Conservation (phyloP, 2,329 filamentous ascomycete species). For the Exophiala alcalophila region DNA sequence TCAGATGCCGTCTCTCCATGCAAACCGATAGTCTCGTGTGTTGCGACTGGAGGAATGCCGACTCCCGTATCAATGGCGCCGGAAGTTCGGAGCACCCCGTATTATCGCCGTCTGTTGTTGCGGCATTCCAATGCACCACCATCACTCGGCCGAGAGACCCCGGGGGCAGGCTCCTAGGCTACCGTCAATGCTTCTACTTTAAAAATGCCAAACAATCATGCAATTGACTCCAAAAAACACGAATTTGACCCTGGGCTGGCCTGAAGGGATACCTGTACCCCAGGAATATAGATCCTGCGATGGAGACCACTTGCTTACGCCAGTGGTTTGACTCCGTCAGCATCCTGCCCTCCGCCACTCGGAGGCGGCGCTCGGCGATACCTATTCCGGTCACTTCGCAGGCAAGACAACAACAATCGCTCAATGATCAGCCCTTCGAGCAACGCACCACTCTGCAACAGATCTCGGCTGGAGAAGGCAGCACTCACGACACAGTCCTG, state of each 20-base stretch:
- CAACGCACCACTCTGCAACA: not conserved
- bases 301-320: constrained; percentile 6
- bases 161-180: not conserved
- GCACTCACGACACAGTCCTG: constrained; percentile 55
- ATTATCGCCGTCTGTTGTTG: too few relatives aligned
- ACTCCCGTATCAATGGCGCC: too few relatives aligned
- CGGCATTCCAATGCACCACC: constrained; percentile 18
- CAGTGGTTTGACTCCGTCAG: constrained; percentile 17
- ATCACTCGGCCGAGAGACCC: constrained; percentile 9
- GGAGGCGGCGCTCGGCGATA: constrained; percentile 2
- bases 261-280: not conserved
- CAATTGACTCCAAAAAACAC: constrained; percentile 14
- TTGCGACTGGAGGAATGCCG: too few relatives aligned
- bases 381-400: constrained; percentile 16
- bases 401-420: constrained; percentile 21
- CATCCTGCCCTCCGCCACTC: not conserved
- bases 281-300: not conserved
- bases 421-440: constrained; percentile 10
- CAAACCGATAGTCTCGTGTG: too few relatives aligned
- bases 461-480: not conserved
- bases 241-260: not conserved
- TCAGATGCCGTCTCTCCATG: too few relatives aligned
- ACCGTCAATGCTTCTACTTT: constrained; percentile 7
- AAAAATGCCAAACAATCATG: constrained; percentile 15
- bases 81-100: too few relatives aligned